Evolutionary conservation across 192 early-diverging fungal species (phyloP).

Genomic region (Linnemannia schmuckeri): DNA sequence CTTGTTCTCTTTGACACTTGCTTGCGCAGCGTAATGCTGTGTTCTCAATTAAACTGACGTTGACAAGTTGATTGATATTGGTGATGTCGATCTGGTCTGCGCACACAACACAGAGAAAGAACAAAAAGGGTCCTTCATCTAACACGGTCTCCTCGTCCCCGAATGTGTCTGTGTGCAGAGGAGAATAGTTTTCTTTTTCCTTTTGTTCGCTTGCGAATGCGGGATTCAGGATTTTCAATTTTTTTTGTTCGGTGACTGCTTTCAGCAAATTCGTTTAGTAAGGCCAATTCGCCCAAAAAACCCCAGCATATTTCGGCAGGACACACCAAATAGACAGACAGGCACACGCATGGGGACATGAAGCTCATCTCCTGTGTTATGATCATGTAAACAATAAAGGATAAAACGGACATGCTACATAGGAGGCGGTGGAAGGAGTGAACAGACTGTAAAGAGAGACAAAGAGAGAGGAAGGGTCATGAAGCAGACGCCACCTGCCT

Average conservation of each 20-base stretch:
- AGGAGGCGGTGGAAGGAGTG: too few species aligned
- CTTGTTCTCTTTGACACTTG: not conserved
- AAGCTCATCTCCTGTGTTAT: too few species aligned
- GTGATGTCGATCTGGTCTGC: not conserved
- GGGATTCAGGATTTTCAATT: not conserved
- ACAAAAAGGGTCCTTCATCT: not conserved
- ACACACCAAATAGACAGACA: too few species aligned
- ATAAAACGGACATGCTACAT: too few species aligned
- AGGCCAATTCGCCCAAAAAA: slow-evolving; percentile 6
- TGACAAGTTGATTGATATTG: not conserved
- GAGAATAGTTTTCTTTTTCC: not conserved
- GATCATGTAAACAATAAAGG: too few species aligned
- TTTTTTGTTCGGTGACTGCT: not conserved
- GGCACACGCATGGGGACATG: too few species aligned
- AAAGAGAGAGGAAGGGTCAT: too few species aligned
- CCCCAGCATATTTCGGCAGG: not conserved
- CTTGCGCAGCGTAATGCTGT: not conserved
- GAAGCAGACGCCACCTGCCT: too few species aligned
- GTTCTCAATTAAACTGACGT: not conserved
- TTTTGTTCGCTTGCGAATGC: not conserved
- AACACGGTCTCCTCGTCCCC: not conserved
- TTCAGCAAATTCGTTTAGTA: not conserved
- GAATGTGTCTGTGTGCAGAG: not conserved
- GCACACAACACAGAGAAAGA: not conserved
- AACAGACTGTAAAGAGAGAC: too few species aligned